Percentiles rank a stretch among this genome's conserved stretches.
phyloP scores from a whole-genome alignment of 352 stramenopile species.

The Phytopythium kandeliae region DNA sequence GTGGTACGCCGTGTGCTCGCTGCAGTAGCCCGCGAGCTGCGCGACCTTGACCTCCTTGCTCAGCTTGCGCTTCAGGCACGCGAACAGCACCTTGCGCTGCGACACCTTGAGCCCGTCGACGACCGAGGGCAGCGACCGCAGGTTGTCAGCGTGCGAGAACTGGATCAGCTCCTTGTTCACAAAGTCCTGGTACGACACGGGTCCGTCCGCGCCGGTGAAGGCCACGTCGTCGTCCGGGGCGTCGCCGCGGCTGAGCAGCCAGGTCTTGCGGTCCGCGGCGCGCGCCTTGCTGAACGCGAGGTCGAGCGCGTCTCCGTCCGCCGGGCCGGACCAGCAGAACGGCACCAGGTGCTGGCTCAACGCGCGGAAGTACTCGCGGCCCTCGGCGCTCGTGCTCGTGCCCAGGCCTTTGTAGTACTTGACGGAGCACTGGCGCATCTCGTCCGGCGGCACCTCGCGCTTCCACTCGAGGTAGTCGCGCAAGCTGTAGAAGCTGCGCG shows the following conservation, averaged over 20 bases:
- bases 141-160: conserved; percentile 97
- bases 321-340: conserved; percentile 66
- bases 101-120: conserved; percentile 98
- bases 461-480: conserved; percentile 97
- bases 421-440: conserved; percentile 91
- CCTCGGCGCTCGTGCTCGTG: conserved; percentile 96
- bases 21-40: conserved; percentile 98
- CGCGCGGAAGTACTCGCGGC: conserved; percentile 98
- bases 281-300: conserved; percentile 99
- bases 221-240: conserved; percentile 95
- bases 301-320: conserved; percentile 94
- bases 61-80: conserved; percentile 98
- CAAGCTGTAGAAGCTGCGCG: conserved; percentile 95
- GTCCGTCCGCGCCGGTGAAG: conserved; percentile 59
- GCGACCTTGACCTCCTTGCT: conserved; percentile 99
- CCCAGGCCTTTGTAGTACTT: conserved; percentile 99
- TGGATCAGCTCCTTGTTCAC: conserved; percentile 99
- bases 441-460: conserved; percentile 31
- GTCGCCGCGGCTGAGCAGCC: conserved; percentile 83
- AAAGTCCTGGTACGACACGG: conserved; percentile 95
- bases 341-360: conserved; percentile 93
- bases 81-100: conserved; percentile 97
- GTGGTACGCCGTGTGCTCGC: conserved; percentile 97
- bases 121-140: conserved; percentile 93
- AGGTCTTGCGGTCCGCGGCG: conserved; percentile 95